Evolutionary conservation across 331 rosid species (phyloP).

Genomic region (Phaseolus coccineus): DNA sequence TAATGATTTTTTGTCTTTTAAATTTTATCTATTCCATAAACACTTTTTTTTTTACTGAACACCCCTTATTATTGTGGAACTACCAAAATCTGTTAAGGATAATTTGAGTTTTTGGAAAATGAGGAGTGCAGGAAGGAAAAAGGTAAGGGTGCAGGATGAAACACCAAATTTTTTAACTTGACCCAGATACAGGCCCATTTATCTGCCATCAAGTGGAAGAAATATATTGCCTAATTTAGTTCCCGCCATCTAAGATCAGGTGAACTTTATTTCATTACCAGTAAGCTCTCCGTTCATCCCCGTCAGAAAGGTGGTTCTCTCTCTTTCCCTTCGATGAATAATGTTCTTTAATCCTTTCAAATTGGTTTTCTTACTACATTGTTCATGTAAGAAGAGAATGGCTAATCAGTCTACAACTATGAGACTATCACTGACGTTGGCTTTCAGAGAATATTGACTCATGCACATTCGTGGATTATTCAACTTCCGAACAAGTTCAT

Average conservation of each 20-base stretch:
- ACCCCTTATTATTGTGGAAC: too few species aligned
- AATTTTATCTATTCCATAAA: too few species aligned
- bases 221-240: neutral
- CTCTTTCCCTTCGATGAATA: neutral
- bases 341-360: neutral
- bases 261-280: constrained; percentile 21
- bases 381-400: neutral
- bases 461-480: neutral
- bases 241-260: constrained; percentile 42
- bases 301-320: constrained; percentile 15
- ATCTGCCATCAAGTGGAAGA: neutral
- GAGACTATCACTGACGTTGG: neutral
- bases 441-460: neutral
- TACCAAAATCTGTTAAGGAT: too few species aligned
- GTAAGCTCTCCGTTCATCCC: neutral
- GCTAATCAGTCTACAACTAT: neutral
- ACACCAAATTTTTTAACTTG: neutral
- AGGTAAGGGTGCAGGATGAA: too few species aligned
- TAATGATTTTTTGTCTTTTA: too few species aligned
- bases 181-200: neutral
- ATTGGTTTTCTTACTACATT: neutral
- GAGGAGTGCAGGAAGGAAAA: too few species aligned
- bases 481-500: neutral
- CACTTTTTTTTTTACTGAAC: too few species aligned
- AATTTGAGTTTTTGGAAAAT: too few species aligned